A percentile compares a stretch with the other conserved stretches of the same genome.
Evolutionary conservation across 305 asterid species (phyloP).

Genomic region (Fraxinus baroniana): DNA sequence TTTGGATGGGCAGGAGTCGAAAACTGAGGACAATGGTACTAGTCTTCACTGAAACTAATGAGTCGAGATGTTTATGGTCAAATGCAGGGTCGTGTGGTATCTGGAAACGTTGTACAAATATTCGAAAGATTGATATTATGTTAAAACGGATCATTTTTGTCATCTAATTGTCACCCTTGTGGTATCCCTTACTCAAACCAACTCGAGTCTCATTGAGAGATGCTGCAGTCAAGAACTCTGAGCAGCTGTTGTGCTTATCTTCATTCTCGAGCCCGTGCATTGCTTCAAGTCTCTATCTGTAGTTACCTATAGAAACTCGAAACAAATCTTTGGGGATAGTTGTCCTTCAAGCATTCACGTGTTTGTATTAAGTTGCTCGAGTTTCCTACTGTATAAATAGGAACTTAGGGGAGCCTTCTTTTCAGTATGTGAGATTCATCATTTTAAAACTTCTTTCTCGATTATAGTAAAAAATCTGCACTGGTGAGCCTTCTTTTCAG

Average conservation of each 20-base stretch:
- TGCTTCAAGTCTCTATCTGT: not conserved
- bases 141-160: not conserved
- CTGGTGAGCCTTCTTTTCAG: not conserved
- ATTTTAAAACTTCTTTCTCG: not conserved
- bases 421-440: not conserved
- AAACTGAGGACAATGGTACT: not conserved
- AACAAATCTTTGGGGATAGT: not conserved
- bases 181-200: not conserved
- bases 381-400: not conserved
- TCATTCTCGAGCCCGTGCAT: not conserved
- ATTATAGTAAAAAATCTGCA: not conserved
- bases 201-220: not conserved
- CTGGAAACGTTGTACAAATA: not conserved
- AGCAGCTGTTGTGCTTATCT: not conserved
- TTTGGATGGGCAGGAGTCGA: not conserved
- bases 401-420: not conserved
- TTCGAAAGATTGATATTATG: not conserved
- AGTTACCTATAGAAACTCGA: not conserved
- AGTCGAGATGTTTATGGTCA: not conserved
- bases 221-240: not conserved
- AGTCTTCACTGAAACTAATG: not conserved
- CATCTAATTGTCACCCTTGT: not conserved
- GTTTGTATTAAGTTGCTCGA: not conserved
- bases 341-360: not conserved
- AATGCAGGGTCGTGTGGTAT: not conserved